These are phyloP conservation scores for Chytriomyces confervae DNA, from an alignment of 192 early-diverging fungal genomes.

Conservation along the genomic window DNA sequence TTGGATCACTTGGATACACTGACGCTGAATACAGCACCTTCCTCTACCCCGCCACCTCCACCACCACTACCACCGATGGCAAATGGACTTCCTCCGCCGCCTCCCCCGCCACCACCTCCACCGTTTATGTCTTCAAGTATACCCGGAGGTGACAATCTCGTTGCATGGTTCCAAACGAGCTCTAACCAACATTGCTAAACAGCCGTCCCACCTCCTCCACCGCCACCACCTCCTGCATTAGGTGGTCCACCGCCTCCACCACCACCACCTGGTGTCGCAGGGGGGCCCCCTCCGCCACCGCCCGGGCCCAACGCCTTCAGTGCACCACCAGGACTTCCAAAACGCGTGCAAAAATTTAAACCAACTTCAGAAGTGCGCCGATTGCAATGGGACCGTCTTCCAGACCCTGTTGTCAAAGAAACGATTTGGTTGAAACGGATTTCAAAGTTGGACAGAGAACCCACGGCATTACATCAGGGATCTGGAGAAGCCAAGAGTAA, in stretches of 20 bases:
- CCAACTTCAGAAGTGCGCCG: constrained; percentile 43
- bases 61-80: background rate
- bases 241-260: constrained; percentile 40
- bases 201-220: constrained; percentile 33
- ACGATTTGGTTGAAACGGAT: constrained; percentile 46
- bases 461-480: background rate
- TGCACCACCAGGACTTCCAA: constrained; percentile 23
- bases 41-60: constrained; percentile 26
- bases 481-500: background rate
- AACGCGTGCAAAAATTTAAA: constrained; percentile 45
- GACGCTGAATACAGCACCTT: too few relatives aligned
- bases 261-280: constrained; percentile 39
- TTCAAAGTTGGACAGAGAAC: constrained; percentile 1
- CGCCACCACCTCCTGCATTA: constrained; percentile 35
- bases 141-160: background rate
- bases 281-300: constrained; percentile 38
- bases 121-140: background rate
- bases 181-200: background rate
- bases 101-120: constrained; percentile 36
- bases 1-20: too few relatives aligned
- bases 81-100: constrained; percentile 27
- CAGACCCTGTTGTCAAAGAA: constrained; percentile 40
- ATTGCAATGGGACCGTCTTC: constrained; percentile 53
- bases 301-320: constrained; percentile 14
- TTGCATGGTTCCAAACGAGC: background rate